Base-by-base conservation (phyloP, 2,329 filamentous ascomycete genomes). In the Pestalotiopsis sp. region DNA sequence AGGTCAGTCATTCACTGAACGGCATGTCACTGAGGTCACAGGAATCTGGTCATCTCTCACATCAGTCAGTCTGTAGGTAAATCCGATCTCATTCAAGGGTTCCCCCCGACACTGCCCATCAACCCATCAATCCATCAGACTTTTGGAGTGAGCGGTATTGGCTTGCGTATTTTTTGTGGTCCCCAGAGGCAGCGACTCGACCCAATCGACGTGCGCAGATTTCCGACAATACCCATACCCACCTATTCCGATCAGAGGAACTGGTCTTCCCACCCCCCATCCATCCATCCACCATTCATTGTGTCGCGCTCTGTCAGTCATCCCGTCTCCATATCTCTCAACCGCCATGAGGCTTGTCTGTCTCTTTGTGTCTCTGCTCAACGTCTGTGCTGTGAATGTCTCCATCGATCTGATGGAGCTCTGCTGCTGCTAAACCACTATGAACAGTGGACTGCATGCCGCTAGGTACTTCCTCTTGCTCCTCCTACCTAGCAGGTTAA, bases 221-320 rank as follows among this genome's bases (percentile, higher is more conserved):
- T 72, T 68, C 72, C 72, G 70, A 71, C 61, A 67, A 71, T 71
- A 72, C 27, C 72, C 68, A 69, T 61, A 52, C 38, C 41, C 31
- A 36, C 67, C 67, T 13, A 17, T 36, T 17, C 23, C 27, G 57
- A 36, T 62, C 36, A 62, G 27, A 59, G 14, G 45, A 36, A 36
- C n/a, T 23, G 57, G 23, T 52, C 14, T 52, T 36, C 45, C 45
- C 45, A 52, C 45, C 41, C 13, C 17, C 45, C 45, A 27, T 27
- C 27, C 45, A 31, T 59, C 14, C 25, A 14, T 27, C 14, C 25
- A 23, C 25, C 23, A 14, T 59, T 25, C 25, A 45, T 17, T 45
- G 41, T 45, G 41, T 45, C 12, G 12, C 17, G 41, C 12, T 45
- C 41, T 45, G 13, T 45, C 41, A 5, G 41, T 45, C 41, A 45